Conservation (phyloP, 257 asterid genomes). For the Nicotiana tomentosiformis region DNA sequence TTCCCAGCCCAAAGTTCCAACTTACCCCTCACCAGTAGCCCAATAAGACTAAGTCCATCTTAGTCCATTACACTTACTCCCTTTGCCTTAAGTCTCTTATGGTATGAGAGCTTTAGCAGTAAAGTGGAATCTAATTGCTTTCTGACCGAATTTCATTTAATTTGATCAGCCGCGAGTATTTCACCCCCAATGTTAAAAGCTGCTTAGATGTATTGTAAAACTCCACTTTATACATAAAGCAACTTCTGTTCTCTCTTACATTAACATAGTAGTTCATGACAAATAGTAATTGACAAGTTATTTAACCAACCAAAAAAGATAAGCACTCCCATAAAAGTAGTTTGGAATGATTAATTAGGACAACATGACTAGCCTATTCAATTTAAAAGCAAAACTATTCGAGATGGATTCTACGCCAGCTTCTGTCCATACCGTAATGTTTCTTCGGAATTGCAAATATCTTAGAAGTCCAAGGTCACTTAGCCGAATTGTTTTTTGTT, state of each 20-base stretch:
- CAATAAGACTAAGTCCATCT: too few species aligned
- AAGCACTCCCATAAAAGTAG: background rate
- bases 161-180: background rate
- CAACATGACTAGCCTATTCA: background rate
- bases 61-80: too few species aligned
- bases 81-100: background rate
- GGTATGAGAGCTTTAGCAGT: background rate
- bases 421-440: too few species aligned
- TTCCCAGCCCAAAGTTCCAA: too few species aligned
- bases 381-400: background rate
- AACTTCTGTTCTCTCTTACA: background rate
- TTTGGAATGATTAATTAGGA: background rate
- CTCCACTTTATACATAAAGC: background rate
- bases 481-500: too few species aligned
- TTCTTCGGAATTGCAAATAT: too few species aligned
- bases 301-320: background rate
- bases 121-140: background rate
- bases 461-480: too few species aligned
- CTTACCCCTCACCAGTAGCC: too few species aligned
- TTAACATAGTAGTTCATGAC: background rate
- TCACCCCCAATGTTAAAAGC: background rate
- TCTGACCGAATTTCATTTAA: background rate
- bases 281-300: background rate
- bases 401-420: background rate
- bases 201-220: background rate